Conservation (phyloP, 306 rosid genomes). For the Lithocarpus polystachyus region DNA sequence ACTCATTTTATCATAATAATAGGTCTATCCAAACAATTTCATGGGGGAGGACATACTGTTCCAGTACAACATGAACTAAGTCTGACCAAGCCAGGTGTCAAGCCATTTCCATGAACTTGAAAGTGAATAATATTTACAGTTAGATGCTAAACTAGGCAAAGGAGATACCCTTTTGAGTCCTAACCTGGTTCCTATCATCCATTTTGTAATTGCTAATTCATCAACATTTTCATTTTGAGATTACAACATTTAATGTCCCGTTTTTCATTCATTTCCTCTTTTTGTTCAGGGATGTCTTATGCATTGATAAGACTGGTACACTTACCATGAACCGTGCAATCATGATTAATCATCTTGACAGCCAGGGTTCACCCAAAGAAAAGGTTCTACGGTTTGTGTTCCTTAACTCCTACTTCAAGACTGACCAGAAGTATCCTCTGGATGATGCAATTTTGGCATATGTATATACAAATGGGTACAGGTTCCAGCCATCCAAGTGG, state of each 20-base stretch:
- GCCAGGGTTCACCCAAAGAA: conserved; percentile 48
- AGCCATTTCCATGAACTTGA: background rate
- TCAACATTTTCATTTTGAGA: background rate
- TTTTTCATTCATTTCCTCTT: background rate
- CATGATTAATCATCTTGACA: conserved; percentile 55
- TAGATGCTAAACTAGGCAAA: background rate
- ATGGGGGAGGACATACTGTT: background rate
- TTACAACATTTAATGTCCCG: background rate
- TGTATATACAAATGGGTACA: conserved; percentile 73
- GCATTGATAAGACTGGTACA: conserved; percentile 87
- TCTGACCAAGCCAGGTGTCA: background rate
- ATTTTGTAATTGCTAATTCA: background rate
- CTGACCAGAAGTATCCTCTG: conserved; percentile 78
- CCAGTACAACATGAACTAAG: background rate
- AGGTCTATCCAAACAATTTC: conserved; percentile 1
- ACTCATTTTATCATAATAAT: background rate
- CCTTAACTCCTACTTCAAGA: conserved; percentile 75
- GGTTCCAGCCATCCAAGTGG: conserved; percentile 80
- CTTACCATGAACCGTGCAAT: conserved; percentile 80
- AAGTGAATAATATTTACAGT: background rate
- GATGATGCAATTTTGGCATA: conserved; percentile 76
- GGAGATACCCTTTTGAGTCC: background rate
- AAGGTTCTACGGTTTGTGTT: conserved; percentile 65
- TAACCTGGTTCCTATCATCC: background rate
- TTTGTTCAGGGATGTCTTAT: conserved; percentile 70